Conservation (phyloP, 306 rosid species). For the Vicia villosa region DNA sequence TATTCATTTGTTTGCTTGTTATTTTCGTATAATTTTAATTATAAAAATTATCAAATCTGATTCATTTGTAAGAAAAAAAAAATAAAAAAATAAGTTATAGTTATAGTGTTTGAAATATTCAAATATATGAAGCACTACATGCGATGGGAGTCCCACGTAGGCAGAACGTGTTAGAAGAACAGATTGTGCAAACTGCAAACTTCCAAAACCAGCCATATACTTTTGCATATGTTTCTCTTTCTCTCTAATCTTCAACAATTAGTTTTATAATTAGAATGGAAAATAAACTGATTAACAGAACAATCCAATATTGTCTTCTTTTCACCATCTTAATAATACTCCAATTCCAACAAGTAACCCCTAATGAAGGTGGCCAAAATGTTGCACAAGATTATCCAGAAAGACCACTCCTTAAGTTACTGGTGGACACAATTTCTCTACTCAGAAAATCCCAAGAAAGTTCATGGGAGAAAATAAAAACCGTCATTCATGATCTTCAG, state of each 20-base stretch:
- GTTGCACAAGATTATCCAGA: slow-evolving; percentile 37
- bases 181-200: neutral
- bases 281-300: slow-evolving; percentile 42
- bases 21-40: too few species aligned
- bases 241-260: slow-evolving; percentile 14
- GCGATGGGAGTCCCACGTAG: slow-evolving; percentile 48
- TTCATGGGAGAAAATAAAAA: slow-evolving; percentile 57
- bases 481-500: slow-evolving; percentile 48
- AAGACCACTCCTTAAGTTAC: slow-evolving; percentile 41
- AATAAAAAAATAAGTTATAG: too few species aligned
- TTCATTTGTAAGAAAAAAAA: too few species aligned
- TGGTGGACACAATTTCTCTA: slow-evolving; percentile 46
- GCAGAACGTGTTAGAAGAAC: slow-evolving; percentile 29
- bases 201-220: slow-evolving; percentile 13
- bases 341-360: slow-evolving; percentile 40
- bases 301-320: slow-evolving; percentile 40
- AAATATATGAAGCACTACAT: slow-evolving; percentile 42
- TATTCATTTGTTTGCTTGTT: too few species aligned
- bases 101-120: slow-evolving; percentile 52
- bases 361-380: slow-evolving; percentile 45
- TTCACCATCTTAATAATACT: slow-evolving; percentile 40
- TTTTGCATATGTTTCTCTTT: neutral
- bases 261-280: slow-evolving; percentile 42
- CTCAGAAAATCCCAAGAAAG: slow-evolving; percentile 55
- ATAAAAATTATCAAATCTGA: too few species aligned